Base-by-base conservation (phyloP, 345 rosid species). In the Iberis pinnata region DNA sequence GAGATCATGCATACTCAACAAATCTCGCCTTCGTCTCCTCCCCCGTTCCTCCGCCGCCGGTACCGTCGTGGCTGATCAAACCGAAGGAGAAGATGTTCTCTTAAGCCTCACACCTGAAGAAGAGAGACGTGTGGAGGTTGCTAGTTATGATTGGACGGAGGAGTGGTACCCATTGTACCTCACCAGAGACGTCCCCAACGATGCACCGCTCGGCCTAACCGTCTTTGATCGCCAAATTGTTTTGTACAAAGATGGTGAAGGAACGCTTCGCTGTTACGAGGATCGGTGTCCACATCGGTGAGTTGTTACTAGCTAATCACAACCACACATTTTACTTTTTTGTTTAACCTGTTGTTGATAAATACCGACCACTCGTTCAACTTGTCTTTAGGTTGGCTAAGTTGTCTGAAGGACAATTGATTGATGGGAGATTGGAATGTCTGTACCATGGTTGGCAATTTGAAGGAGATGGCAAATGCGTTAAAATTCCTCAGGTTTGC, bases 221-320 rank as follows among this genome's bases (percentile, higher is more conserved):
- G 92, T 90, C 13, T 90, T 71, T 59, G 96, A 87, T 63, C 80
- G 70, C 58, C 92, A 87, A 73, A 58, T 87, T 1, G 96, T 84
- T 26, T 61, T 90, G 78, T 90, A 73, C 31, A 82, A 67, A 64
- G 98, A 90, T 67, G 95, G 89, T 3, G 49, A 68, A 0, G 95
- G 89, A 2, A 73, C 56, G 7, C 68, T 84, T 41, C 69, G 73
- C 0, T 90, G 98, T 55, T 76, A 63, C 53, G 89, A 87, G 60
- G 98, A 90, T 79, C 86, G 95, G 17, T 90, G 96, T 58, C 86
- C 98, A 25, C 98, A 90, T 68, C 84, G 96, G 98, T 90, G 22
- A 53, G 52, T 8, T 2, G 25, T 22, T 12, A 25, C n/a, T 8
- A 9, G n/a, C 25, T 11, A 53, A 55, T 1, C 12, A 7, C 33